Evolutionary conservation across 163 green algal genomes (phyloP), one percentile per base, ranked within the genome.

Genomic region (Coccomyxa subellipsoidea): DNA sequence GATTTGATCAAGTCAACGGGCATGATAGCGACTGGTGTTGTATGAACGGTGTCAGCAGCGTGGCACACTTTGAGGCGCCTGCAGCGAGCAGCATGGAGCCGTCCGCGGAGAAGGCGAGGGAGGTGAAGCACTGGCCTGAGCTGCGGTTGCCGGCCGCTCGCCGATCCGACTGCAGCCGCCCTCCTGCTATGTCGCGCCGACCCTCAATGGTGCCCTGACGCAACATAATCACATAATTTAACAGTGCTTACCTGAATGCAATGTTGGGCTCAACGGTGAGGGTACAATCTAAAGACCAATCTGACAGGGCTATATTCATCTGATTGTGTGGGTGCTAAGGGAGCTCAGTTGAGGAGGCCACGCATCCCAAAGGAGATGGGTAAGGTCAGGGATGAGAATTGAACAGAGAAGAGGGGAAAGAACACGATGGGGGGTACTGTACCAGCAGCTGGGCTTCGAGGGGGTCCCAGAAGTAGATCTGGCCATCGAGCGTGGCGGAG

Each of bases 391-490:
- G n/a, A n/a, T n/a, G n/a, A n/a, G n/a, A n/a, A n/a, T n/a, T n/a
- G n/a, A n/a, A n/a, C n/a, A n/a, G n/a, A n/a, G n/a, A n/a, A n/a
- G n/a, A n/a, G n/a, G n/a, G n/a, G n/a, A n/a, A n/a, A n/a, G n/a
- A n/a, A n/a, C n/a, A n/a, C n/a, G n/a, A 2, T 59, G 47, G 47
- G 47, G 47, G 66, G 27, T 4, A 27, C 0, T 81, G 0, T 78
- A 89, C 91, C 87, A 93, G 80, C 79, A 98, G 81, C 81, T 89
- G 87, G 27, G 85, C 95, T 54, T 98, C 95, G 27, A 92, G 84
- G 8, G 95, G 89, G 88, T 99, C 92, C 96, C 96, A 99, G 31
- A 99, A 84, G 81, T 95, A 93, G 79, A 99, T 95, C 79, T 93
- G 86, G 10, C 95, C 96, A 83, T 99, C 95, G n/a, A 99, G 90